Conservation (phyloP, 768 basidiomycete genomes). For the Psilocybe azurescens region DNA sequence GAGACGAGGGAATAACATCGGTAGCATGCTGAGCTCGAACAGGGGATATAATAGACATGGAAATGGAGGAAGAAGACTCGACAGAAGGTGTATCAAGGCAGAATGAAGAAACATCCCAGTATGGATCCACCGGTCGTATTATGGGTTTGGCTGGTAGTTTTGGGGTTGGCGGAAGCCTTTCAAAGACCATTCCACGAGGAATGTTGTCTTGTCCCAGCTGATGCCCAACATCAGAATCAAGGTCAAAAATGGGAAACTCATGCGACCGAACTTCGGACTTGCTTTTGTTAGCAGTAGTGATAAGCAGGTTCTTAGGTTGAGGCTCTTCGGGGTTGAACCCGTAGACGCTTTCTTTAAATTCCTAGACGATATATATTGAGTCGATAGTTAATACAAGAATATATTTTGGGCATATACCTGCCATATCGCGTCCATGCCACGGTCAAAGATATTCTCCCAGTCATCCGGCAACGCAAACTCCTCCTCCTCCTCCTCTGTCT, state of each 20-base stretch:
- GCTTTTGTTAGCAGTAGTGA: neutral
- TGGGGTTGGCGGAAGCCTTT: constrained; percentile 1
- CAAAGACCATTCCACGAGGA: neutral
- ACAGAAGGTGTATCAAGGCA: constrained; percentile 11
- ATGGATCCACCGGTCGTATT: constrained; percentile 7
- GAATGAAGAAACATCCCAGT: constrained; percentile 12
- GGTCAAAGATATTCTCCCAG: constrained; percentile 11
- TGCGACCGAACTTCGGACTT: neutral
- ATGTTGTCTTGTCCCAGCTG: neutral
- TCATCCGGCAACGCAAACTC: neutral
- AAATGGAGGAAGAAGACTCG: neutral
- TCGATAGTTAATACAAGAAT: neutral
- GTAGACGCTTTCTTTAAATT: neutral
- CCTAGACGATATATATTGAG: neutral
- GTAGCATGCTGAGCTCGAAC: neutral
- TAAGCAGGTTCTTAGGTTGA: neutral
- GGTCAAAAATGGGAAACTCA: neutral
- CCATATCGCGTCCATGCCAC: constrained; percentile 2
- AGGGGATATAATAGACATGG: neutral
- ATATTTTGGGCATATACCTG: constrained; percentile 1
- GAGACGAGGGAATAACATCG: neutral
- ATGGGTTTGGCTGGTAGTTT: constrained; percentile 13
- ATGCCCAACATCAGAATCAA: neutral
- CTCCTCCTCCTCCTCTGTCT: neutral
- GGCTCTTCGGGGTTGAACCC: neutral